Conservation (phyloP, 2,329 filamentous ascomycete species). For the Byssochlamys sp. region DNA sequence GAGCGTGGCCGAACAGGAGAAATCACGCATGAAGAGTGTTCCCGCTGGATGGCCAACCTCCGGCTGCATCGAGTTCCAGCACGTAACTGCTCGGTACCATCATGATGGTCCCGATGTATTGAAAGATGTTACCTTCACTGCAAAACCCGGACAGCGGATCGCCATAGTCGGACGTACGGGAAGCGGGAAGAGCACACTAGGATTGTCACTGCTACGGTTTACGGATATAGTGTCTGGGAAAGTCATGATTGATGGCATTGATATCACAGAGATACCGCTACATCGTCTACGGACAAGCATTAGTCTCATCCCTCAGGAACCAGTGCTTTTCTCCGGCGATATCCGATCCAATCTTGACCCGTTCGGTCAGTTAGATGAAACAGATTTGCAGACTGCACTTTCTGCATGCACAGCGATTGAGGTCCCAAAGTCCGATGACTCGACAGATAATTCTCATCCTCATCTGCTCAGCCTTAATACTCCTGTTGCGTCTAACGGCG, state of each 20-base stretch:
- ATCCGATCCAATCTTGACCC: slow-evolving; percentile 54
- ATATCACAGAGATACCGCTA: slow-evolving; percentile 46
- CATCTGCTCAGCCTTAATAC: slow-evolving; percentile 36
- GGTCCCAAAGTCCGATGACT: slow-evolving; percentile 12
- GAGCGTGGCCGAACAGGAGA: slow-evolving; percentile 5
- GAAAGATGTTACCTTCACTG: slow-evolving; percentile 14
- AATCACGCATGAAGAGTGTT: not conserved
- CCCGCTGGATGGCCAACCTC: slow-evolving; percentile 17
- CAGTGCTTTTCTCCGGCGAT: slow-evolving; percentile 49
- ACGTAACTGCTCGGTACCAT: slow-evolving; percentile 16
- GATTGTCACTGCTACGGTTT: slow-evolving; percentile 47
- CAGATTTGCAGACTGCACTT: slow-evolving; percentile 25
- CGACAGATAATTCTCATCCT: slow-evolving; percentile 5
- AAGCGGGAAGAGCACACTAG: slow-evolving; percentile 33
- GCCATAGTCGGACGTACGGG: slow-evolving; percentile 19
- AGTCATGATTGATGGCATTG: slow-evolving; percentile 48
- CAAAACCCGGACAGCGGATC: slow-evolving; percentile 16
- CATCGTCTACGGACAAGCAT: slow-evolving; percentile 45
- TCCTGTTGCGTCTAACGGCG: slow-evolving; percentile 47
- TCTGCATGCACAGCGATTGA: slow-evolving; percentile 26
- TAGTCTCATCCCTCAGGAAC: slow-evolving; percentile 52
- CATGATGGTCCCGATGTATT: slow-evolving; percentile 15
- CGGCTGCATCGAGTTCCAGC: slow-evolving; percentile 15
- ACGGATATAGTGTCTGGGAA: slow-evolving; percentile 42
- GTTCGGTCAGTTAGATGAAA: slow-evolving; percentile 44